Evolutionary conservation across 164 flowering plant species (phyloP).

Genomic region (Aristolochia fimbriata): DNA sequence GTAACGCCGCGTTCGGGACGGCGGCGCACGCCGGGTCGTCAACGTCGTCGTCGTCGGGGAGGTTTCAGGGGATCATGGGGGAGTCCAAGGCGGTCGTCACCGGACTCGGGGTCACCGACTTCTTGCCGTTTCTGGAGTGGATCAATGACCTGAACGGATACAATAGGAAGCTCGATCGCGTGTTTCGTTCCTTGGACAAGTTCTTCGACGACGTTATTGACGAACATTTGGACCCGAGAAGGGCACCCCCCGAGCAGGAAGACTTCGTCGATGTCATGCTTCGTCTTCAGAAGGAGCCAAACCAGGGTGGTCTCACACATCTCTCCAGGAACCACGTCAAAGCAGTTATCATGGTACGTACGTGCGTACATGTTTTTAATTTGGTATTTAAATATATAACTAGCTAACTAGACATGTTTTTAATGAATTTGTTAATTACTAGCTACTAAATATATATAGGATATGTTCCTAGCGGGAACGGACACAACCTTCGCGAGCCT

Average conservation of each 20-base stretch:
- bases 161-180: conserved; percentile 22
- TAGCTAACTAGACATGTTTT: too few species aligned
- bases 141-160: conserved; percentile 34
- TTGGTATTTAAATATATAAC: too few species aligned
- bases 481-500: conserved; percentile 7
- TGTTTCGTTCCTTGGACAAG: conserved; percentile 26
- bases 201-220: conserved; percentile 32
- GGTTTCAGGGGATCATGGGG: conserved; percentile 7
- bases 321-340: conserved; percentile 9
- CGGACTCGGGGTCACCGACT: conserved; percentile 27
- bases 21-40: too few species aligned
- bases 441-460: too few species aligned
- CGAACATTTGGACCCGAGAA: conserved; percentile 26
- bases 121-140: conserved; percentile 50
- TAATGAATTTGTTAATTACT: too few species aligned
- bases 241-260: conserved; percentile 16
- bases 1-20: conserved; percentile 26
- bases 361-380: too few species aligned
- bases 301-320: neutral
- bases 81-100: conserved; percentile 3
- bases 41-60: too few species aligned
- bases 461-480: conserved; percentile 7
- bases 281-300: conserved; percentile 15
- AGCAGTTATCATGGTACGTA: conserved; percentile 12
- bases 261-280: conserved; percentile 56